A percentile compares a stretch with the other conserved stretches of the same genome.
These are phyloP conservation scores for Tylopilus sp. DNA, from an alignment of 768 basidiomycete species.

Conservation along the genomic window DNA sequence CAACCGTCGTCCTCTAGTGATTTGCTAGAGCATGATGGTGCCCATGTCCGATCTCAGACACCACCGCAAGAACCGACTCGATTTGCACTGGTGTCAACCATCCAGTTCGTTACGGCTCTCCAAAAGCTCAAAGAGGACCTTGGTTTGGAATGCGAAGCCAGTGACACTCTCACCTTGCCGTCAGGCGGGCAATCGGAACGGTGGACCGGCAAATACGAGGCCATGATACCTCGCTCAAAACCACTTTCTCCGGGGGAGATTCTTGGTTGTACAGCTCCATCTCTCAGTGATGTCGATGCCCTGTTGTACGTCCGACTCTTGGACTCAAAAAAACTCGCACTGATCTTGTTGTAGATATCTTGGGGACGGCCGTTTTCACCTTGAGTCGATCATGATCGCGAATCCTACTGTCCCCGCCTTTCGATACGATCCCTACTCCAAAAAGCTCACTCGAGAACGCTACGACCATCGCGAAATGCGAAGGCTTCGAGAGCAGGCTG, in stretches of 20 bases:
- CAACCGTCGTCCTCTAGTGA: constrained; percentile 35
- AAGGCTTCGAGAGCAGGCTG: constrained; percentile 64
- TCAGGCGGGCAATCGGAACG: constrained; percentile 17
- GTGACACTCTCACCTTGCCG: background rate
- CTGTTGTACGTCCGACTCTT: constrained; percentile 60
- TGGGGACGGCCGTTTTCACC: constrained; percentile 96
- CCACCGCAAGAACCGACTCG: constrained; percentile 46
- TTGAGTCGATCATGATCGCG: constrained; percentile 99
- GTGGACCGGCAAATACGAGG: constrained; percentile 68
- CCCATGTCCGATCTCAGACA: constrained; percentile 17
- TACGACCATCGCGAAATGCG: constrained; percentile 93
- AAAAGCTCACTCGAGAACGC: constrained; percentile 89
- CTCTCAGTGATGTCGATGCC: constrained; percentile 76
- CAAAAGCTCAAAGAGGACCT: constrained; percentile 85
- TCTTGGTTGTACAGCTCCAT: constrained; percentile 93
- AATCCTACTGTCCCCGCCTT: constrained; percentile 94
- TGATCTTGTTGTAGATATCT: constrained; percentile 66
- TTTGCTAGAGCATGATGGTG: constrained; percentile 2
- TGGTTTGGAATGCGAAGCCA: constrained; percentile 34
- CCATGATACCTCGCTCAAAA: constrained; percentile 78
- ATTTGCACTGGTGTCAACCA: constrained; percentile 92
- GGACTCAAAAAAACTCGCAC: background rate
- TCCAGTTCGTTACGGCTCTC: constrained; percentile 93
- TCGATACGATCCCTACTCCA: constrained; percentile 97
- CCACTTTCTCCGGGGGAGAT: constrained; percentile 97